Conservation (phyloP, 148 eudicot species). For the Silene latifolia region DNA sequence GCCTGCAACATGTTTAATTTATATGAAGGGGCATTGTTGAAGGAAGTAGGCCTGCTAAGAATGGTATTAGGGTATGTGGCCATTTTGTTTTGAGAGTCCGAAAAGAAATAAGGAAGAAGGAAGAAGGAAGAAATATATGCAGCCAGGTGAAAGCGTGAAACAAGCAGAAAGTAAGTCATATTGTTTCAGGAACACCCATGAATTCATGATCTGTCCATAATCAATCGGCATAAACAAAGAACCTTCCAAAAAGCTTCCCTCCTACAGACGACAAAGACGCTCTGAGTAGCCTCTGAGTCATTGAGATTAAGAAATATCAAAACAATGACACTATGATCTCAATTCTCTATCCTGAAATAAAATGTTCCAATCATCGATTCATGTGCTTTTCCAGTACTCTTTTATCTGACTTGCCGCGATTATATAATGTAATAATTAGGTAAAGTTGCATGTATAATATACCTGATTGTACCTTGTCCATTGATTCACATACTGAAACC, state of each 20-base stretch:
- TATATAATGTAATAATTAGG: not conserved
- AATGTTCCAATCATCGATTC: not conserved
- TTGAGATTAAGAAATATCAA: not conserved
- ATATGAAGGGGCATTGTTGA: not conserved
- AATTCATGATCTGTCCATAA: not conserved
- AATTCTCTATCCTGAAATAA: not conserved
- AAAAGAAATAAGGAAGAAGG: not conserved
- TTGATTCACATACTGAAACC: conserved; percentile 89
- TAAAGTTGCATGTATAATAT: conserved; percentile 20
- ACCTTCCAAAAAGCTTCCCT: not conserved
- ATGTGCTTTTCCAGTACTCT: not conserved
- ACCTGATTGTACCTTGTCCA: conserved; percentile 99
- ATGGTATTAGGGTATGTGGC: not conserved
- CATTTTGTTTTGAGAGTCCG: not conserved
- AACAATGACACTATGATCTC: not conserved
- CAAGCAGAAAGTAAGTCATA: not conserved
- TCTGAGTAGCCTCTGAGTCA: not conserved
- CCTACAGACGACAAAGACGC: not conserved
- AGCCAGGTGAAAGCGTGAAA: not conserved
- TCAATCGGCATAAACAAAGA: not conserved
- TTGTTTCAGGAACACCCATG: not conserved
- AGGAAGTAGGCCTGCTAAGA: not conserved
- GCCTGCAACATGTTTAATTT: not conserved
- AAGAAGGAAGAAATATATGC: not conserved
- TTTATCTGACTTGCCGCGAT: not conserved